Base-by-base conservation (phyloP, 208 protist genomes). In the Sergeia podlipaevii region DNA sequence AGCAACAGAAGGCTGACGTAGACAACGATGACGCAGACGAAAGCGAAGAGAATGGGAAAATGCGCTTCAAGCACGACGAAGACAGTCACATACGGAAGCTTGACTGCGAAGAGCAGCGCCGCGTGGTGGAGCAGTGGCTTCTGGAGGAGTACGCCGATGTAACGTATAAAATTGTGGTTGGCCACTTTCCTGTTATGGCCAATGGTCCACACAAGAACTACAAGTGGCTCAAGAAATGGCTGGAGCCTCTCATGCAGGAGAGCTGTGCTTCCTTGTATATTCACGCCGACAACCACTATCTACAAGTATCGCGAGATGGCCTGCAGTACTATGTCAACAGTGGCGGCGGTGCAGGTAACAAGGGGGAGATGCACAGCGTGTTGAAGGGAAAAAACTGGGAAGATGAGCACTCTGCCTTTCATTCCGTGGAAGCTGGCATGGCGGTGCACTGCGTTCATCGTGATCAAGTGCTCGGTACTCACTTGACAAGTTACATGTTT, bases 281-380 rank as follows among this genome's bases (percentile, higher is more conserved):
- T 17, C 28, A 75, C 30, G 75, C 70, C 2, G 66, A 82, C 38
- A 78, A 79, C 33, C 75, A 82, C 59, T 78, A 82, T 45, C 43
- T 82, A 17, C 70, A 82, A 51, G 60, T 77, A 11, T 78, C 72
- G 0, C 51, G 57, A 26, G 20, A 36, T 15, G 55, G 74, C 17
- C 33, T 42, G 28, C 41, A 68, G 28, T 74, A 79, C 28, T 78
- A 75, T 47, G 60, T 72, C 17, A 74, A 79, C 18, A 60, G 56
- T 30, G 75, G 75, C 27, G 75, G 59, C 0, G 75, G 75, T 30
- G 67, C 54, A 13, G 60, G 75, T 4, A 48, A 61, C 48, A 54
- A 51, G 5, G 42, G 42, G 13, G 18, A 21, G 8, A n/a, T 65
- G n/a, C 66, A 78, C 45, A 20, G 20, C n/a, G 1, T 33, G 26